Percentiles rank a stretch among this genome's conserved stretches.
phyloP scores from a whole-genome alignment of 768 basidiomycete genomes.

The Boletus fagicola region DNA sequence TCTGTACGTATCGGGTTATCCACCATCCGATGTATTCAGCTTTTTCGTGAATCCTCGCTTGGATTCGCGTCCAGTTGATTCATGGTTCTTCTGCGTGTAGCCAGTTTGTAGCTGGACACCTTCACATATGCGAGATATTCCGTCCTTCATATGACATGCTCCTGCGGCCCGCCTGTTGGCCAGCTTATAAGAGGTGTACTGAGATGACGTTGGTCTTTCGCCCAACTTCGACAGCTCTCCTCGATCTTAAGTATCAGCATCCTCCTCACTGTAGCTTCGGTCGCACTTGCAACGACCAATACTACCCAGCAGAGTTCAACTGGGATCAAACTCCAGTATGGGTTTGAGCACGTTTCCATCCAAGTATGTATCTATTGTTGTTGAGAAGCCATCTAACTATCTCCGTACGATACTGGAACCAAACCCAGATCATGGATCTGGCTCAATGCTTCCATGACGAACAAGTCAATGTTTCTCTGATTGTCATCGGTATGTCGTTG shows the following conservation, averaged over 20 bases:
- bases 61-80: background rate
- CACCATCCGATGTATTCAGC: background rate
- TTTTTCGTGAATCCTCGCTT: slow-evolving; percentile 1
- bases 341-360: slow-evolving; percentile 32
- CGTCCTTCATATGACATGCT: background rate
- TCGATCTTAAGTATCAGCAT: background rate
- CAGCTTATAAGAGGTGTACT: background rate
- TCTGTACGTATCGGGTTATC: slow-evolving; percentile 2
- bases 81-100: background rate
- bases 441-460: too few relatives aligned
- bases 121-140: background rate
- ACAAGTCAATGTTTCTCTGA: too few relatives aligned
- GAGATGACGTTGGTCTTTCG: background rate
- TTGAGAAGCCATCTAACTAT: background rate
- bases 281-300: background rate
- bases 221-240: background rate
- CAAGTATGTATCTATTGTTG: background rate
- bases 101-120: background rate
- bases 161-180: background rate
- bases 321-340: slow-evolving; percentile 37
- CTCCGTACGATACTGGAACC: too few relatives aligned
- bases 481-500: too few relatives aligned
- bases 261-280: background rate
- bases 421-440: too few relatives aligned
- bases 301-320: slow-evolving; percentile 28